A percentile compares a stretch with the other conserved stretches of the same genome.
These are phyloP conservation scores for Xylaria sp. DNA, from an alignment of 2,329 filamentous ascomycete species.

Conservation along the genomic window DNA sequence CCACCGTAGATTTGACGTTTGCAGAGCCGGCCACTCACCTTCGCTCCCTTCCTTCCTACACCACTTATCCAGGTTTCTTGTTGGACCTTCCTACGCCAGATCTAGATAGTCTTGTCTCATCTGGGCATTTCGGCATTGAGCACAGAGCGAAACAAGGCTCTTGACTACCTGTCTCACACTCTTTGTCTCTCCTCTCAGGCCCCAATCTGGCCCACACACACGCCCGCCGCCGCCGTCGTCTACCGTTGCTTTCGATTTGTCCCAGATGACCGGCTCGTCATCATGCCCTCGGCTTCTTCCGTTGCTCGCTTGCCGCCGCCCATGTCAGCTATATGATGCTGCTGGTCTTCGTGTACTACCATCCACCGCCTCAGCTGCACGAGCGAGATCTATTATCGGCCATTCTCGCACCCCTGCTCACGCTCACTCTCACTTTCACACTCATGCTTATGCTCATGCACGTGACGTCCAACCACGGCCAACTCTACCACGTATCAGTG, in stretches of 20 bases:
- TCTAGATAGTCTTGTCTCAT: constrained; percentile 4
- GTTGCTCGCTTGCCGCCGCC: constrained; percentile 39
- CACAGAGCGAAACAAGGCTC: too few species aligned
- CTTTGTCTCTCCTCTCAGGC: constrained; percentile 1
- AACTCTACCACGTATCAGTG: constrained; percentile 11
- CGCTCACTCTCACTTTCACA: not conserved
- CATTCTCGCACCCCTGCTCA: constrained; percentile 20
- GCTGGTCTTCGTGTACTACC: constrained; percentile 20
- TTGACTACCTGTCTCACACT: not conserved
- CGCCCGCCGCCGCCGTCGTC: not conserved
- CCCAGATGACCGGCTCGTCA: constrained; percentile 40
- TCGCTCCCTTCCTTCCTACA: not conserved
- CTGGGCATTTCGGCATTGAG: not conserved
- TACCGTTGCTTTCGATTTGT: constrained; percentile 25
- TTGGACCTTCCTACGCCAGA: not conserved
- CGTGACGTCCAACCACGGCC: constrained; percentile 28
- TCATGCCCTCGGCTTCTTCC: constrained; percentile 41
- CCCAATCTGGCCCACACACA: constrained; percentile 7
- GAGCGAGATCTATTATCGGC: constrained; percentile 26
- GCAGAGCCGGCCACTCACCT: constrained; percentile 17
- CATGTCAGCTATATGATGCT: constrained; percentile 32
- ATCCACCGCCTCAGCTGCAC: constrained; percentile 26
- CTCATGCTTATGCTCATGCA: constrained; percentile 30
- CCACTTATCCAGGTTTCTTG: not conserved
- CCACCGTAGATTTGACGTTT: constrained; percentile 16